Evolutionary conservation across 768 basidiomycete genomes (phyloP).

Genomic region (Dioszegia hungarica): DNA sequence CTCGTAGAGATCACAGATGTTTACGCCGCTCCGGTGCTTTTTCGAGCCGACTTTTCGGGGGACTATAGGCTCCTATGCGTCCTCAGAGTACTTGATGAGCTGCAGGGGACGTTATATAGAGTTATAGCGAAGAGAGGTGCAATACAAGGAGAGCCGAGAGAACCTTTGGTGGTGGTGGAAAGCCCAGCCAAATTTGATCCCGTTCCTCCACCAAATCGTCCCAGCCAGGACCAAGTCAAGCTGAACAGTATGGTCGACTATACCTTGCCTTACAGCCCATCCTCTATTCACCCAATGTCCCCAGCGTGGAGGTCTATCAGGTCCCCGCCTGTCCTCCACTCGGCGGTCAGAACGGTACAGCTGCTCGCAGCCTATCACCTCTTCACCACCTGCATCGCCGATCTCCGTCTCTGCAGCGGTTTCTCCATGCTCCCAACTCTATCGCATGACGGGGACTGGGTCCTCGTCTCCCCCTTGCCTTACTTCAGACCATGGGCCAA

Average conservation of each 20-base stretch:
- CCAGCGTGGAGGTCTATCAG: background rate
- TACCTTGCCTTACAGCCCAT: too few species aligned
- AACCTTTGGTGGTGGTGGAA: too few species aligned
- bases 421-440: constrained; percentile 51
- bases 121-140: too few species aligned
- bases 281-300: background rate
- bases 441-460: constrained; percentile 39
- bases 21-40: too few species aligned
- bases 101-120: too few species aligned
- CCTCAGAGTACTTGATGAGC: too few species aligned
- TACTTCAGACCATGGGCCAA: constrained; percentile 28
- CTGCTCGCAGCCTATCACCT: constrained; percentile 36
- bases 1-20: too few species aligned
- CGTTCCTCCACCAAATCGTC: background rate
- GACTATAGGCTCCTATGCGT: too few species aligned
- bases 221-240: too few species aligned
- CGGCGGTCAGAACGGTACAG: constrained; percentile 24
- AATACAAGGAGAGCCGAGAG: too few species aligned
- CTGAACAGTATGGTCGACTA: too few species aligned
- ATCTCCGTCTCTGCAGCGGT: constrained; percentile 42
- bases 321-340: constrained; percentile 22
- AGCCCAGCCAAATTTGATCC: background rate
- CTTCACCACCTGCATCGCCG: constrained; percentile 35
- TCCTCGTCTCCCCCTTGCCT: constrained; percentile 45
- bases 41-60: too few species aligned